phyloP scores from a whole-genome alignment of 2,329 filamentous ascomycete species.

The Aureobasidium sp. region DNA sequence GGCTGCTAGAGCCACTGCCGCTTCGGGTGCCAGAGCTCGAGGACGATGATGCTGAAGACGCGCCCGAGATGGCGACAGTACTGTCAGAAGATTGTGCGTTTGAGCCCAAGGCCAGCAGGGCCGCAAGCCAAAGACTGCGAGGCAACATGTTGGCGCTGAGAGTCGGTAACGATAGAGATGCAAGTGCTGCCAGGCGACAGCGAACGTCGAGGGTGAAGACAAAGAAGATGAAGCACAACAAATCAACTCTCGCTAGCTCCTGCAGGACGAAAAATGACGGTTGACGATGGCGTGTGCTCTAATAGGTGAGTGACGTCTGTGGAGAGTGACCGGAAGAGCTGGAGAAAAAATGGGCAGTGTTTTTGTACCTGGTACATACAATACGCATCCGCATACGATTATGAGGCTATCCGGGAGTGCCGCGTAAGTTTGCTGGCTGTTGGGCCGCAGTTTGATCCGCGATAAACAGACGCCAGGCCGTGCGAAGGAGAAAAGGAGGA shows the following conservation, averaged over 20 bases:
- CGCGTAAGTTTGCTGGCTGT: constrained; percentile 8
- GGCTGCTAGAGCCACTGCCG: constrained; percentile 21
- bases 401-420: constrained; percentile 14
- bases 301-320: constrained; percentile 5
- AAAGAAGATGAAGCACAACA: not conserved
- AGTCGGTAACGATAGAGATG: not conserved
- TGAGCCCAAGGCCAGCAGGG: constrained; percentile 30
- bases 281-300: constrained; percentile 1
- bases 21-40: constrained; percentile 20
- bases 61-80: constrained; percentile 15
- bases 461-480: not conserved
- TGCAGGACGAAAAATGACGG: not conserved
- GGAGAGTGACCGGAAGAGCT: not conserved
- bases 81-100: constrained; percentile 20
- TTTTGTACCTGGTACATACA: not conserved
- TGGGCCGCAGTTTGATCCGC: constrained; percentile 4
- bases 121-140: constrained; percentile 26
- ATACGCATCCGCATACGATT: not conserved
- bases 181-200: not conserved
- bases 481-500: constrained; percentile 2
- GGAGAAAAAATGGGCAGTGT: constrained; percentile 7
- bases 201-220: not conserved
- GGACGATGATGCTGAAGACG: constrained; percentile 19
- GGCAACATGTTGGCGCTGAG: constrained; percentile 23
- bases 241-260: not conserved